A percentile compares a stretch with the other conserved stretches of the same genome.
Conservation (phyloP, 176 grass and related monocot species). For the Paspalum notatum region DNA sequence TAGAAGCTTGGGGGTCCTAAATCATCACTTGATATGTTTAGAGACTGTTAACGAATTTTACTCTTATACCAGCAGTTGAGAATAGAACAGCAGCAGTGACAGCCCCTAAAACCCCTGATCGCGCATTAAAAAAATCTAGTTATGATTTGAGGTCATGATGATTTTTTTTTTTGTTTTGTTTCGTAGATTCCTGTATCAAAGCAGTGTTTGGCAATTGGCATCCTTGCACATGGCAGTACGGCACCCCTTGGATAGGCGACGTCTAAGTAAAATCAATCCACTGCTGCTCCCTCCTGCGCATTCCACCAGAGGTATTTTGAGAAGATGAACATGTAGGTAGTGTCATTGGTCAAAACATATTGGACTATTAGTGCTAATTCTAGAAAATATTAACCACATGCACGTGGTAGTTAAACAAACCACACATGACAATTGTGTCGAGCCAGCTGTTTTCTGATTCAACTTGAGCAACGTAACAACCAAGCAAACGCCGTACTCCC, state of each 20-base stretch:
- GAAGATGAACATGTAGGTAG: no score
- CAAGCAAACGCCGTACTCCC: background rate
- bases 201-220: background rate
- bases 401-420: background rate
- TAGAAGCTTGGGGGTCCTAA: no score
- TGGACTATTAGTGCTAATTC: no score
- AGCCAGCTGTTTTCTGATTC: background rate
- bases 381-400: no score
- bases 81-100: no score
- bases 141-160: background rate
- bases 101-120: no score
- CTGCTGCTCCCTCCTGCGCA: background rate
- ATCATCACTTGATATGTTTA: no score
- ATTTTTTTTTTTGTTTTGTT: no score
- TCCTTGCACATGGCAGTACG: background rate
- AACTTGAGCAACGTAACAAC: background rate
- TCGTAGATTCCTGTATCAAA: background rate
- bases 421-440: background rate
- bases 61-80: no score
- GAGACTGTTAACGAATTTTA: no score
- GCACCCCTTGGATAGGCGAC: background rate
- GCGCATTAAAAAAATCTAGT: background rate
- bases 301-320: background rate
- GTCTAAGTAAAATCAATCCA: background rate
- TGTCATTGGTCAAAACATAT: no score